Percentiles rank a stretch among this genome's conserved stretches.
Conservation (phyloP, 805 yeast genomes). For the Metschnikowia reukaufii region DNA sequence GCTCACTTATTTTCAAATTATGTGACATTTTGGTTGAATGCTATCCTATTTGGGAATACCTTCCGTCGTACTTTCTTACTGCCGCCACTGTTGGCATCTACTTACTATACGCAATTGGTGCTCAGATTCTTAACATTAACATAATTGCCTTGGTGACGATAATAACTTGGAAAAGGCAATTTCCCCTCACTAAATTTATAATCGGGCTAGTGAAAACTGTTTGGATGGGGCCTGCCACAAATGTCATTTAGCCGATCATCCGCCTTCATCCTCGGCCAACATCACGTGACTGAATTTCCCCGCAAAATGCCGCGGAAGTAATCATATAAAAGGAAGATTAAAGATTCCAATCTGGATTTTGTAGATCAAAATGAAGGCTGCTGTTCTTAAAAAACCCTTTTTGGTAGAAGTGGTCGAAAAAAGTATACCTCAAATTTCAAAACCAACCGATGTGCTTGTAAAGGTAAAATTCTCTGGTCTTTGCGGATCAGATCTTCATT, state of each 20-base stretch:
- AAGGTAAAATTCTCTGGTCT: conserved; percentile 49
- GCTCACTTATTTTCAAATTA: conserved; percentile 18
- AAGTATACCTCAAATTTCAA: conserved; percentile 39
- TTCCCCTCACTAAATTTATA: conserved; percentile 8
- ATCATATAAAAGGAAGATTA: not conserved
- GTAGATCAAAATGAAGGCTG: conserved; percentile 44
- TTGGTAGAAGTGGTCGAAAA: conserved; percentile 40
- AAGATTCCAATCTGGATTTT: not conserved
- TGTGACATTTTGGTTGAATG: conserved; percentile 11
- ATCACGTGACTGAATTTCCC: conserved; percentile 2
- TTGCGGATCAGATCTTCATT: conserved; percentile 58
- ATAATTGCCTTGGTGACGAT: conserved; percentile 10
- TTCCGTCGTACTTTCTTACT: conserved; percentile 14
- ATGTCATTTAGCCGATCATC: conserved; percentile 1
- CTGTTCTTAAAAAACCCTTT: conserved; percentile 46
- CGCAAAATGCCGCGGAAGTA: not conserved
- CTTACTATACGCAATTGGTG: conserved; percentile 15
- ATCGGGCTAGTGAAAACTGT: conserved; percentile 7
- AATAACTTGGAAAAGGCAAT: conserved; percentile 7
- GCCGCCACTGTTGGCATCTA: conserved; percentile 14
- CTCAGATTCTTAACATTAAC: conserved; percentile 17
- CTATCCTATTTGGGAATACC: conserved; percentile 7
- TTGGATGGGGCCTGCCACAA: conserved; percentile 6
- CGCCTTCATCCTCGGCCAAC: not conserved
- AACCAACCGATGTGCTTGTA: conserved; percentile 45